Evolutionary conservation across 2,329 filamentous ascomycete genomes (phyloP).

Genomic region (Aspergillus novofumigatus): DNA sequence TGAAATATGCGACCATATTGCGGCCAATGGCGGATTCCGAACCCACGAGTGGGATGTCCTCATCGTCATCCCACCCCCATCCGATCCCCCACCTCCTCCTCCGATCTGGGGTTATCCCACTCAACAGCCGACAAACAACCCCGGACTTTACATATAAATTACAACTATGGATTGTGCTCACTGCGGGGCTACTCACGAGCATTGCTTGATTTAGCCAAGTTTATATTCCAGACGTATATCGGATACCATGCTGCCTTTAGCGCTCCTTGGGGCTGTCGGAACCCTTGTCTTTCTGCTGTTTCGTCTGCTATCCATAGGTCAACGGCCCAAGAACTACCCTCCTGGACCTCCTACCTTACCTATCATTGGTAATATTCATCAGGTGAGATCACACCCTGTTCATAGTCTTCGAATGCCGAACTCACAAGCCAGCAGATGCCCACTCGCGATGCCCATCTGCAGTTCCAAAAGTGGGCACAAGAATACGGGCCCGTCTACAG

Average conservation of each 20-base stretch:
- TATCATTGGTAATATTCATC: slow-evolving; percentile 50
- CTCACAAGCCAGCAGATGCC: slow-evolving; percentile 35
- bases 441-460: slow-evolving; percentile 37
- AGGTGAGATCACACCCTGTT: slow-evolving; percentile 3
- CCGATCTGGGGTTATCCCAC: background rate
- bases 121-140: background rate
- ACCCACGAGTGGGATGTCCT: background rate
- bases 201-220: background rate
- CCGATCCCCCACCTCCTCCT: slow-evolving; percentile 4
- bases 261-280: background rate
- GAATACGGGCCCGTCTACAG: slow-evolving; percentile 52
- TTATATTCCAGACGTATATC: background rate
- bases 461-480: slow-evolving; percentile 51
- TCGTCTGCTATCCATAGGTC: slow-evolving; percentile 20
- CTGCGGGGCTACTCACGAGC: background rate
- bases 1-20: background rate
- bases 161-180: background rate
- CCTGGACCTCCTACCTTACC: slow-evolving; percentile 51
- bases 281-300: background rate
- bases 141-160: background rate
- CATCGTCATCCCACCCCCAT: slow-evolving; percentile 1
- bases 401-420: background rate
- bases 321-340: slow-evolving; percentile 33
- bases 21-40: background rate
- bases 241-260: background rate